phyloP scores from a whole-genome alignment of 495 filamentous ascomycete species.

The Penicillium coprophilum region DNA sequence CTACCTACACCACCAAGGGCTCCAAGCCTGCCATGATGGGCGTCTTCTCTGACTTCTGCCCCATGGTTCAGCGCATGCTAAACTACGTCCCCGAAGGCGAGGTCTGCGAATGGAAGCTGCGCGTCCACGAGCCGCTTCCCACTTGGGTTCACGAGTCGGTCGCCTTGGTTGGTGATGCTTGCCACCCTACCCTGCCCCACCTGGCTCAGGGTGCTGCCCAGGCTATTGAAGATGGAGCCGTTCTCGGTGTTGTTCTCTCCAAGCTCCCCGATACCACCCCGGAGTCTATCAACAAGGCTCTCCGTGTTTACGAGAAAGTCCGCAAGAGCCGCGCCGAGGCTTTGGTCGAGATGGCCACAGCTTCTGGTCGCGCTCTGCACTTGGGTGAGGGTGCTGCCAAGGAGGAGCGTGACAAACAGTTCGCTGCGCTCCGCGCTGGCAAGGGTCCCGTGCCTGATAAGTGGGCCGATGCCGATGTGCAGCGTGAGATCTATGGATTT shows the following conservation, averaged over 20 bases:
- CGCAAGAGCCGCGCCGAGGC: slow-evolving; percentile 68
- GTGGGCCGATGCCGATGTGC: slow-evolving; percentile 79
- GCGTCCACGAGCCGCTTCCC: slow-evolving; percentile 65
- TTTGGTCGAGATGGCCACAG: slow-evolving; percentile 70
- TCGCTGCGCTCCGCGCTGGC: slow-evolving; percentile 59
- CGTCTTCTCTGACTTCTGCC: slow-evolving; percentile 70
- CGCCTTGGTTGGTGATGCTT: slow-evolving; percentile 77
- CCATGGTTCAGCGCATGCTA: slow-evolving; percentile 69
- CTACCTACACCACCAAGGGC: slow-evolving; percentile 73
- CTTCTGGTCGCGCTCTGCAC: slow-evolving; percentile 65
- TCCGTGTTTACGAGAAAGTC: slow-evolving; percentile 70
- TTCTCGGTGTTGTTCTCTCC: slow-evolving; percentile 64
- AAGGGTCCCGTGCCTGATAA: slow-evolving; percentile 67
- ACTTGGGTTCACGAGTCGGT: slow-evolving; percentile 67
- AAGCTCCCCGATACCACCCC: slow-evolving; percentile 52
- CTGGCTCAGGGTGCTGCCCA: slow-evolving; percentile 81
- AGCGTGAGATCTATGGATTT: slow-evolving; percentile 72
- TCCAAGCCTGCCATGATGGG: slow-evolving; percentile 66
- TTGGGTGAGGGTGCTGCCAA: slow-evolving; percentile 72
- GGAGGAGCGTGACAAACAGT: slow-evolving; percentile 71
- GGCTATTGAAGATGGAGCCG: slow-evolving; percentile 77
- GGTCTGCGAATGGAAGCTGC: slow-evolving; percentile 79
- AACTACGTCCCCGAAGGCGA: slow-evolving; percentile 77
- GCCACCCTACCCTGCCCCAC: slow-evolving; percentile 77
- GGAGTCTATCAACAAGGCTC: slow-evolving; percentile 59